Conservation (phyloP, 495 filamentous ascomycete genomes). For the Neurospora cerealis region DNA sequence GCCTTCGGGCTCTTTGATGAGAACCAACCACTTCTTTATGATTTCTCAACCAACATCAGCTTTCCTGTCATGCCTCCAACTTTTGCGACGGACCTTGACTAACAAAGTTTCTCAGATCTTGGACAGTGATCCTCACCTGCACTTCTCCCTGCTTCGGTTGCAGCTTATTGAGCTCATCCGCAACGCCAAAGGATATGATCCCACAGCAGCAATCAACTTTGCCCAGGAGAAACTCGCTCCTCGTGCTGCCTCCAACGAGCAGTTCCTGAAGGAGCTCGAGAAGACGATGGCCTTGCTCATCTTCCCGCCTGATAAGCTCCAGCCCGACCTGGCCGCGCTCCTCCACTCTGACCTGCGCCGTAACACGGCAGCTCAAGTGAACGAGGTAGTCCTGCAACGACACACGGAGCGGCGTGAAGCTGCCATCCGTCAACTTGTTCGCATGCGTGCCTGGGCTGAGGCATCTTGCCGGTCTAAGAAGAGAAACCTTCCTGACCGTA, state of each 20-base stretch:
- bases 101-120: constrained; percentile 53
- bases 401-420: constrained; percentile 67
- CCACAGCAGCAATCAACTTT: constrained; percentile 74
- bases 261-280: constrained; percentile 82
- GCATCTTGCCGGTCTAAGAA: constrained; percentile 60
- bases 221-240: constrained; percentile 80
- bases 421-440: constrained; percentile 66
- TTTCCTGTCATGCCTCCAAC: neutral
- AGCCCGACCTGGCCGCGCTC: constrained; percentile 63
- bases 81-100: constrained; percentile 1
- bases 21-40: constrained; percentile 90
- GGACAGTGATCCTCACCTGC: constrained; percentile 71
- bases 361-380: constrained; percentile 72
- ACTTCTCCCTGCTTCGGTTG: constrained; percentile 82
- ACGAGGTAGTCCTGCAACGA: constrained; percentile 69
- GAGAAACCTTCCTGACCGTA: constrained; percentile 59
- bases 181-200: constrained; percentile 62
- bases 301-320: constrained; percentile 62
- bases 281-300: constrained; percentile 87
- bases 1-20: constrained; percentile 58
- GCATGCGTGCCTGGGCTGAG: constrained; percentile 80
- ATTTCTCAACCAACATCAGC: constrained; percentile 29
- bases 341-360: constrained; percentile 73
- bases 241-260: constrained; percentile 67
- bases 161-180: constrained; percentile 93